Conservation (phyloP, 306 rosid genomes). For the Fragaria ananassa region DNA sequence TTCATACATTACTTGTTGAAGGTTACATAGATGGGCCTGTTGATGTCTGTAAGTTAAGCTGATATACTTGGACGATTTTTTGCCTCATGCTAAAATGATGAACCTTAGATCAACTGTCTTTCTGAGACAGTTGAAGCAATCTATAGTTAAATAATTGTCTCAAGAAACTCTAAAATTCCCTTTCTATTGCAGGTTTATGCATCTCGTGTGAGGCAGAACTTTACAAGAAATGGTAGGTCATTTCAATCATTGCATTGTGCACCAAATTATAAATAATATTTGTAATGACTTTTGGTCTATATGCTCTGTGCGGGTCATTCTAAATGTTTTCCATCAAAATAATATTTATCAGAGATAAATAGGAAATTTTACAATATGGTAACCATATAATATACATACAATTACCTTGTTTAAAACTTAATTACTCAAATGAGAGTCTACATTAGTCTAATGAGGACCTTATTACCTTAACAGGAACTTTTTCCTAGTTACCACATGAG, state of each 20-base stretch:
- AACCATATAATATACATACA: background rate
- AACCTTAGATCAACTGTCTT: constrained; percentile 7
- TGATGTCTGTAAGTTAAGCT: constrained; percentile 70
- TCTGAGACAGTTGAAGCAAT: background rate
- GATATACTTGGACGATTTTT: constrained; percentile 8
- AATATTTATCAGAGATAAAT: background rate
- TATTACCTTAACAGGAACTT: too few relatives aligned
- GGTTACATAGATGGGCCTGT: constrained; percentile 87
- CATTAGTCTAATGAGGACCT: background rate
- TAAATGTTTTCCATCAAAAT: background rate
- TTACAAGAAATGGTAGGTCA: constrained; percentile 74
- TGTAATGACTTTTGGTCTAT: background rate
- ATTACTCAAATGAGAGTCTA: background rate
- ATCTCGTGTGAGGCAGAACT: constrained; percentile 73
- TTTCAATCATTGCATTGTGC: constrained; percentile 10
- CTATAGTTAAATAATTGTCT: background rate
- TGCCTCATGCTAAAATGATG: constrained; percentile 2
- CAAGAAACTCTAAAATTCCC: constrained; percentile 16
- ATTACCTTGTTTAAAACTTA: background rate
- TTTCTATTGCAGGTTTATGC: constrained; percentile 69
- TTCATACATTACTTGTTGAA: constrained; percentile 81
- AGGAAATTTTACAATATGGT: background rate
- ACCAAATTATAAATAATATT: background rate
- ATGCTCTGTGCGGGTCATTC: background rate
- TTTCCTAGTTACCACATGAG: background rate